Conservation (phyloP, 2,329 filamentous ascomycete genomes). For the Geoglossum cookeanum region DNA sequence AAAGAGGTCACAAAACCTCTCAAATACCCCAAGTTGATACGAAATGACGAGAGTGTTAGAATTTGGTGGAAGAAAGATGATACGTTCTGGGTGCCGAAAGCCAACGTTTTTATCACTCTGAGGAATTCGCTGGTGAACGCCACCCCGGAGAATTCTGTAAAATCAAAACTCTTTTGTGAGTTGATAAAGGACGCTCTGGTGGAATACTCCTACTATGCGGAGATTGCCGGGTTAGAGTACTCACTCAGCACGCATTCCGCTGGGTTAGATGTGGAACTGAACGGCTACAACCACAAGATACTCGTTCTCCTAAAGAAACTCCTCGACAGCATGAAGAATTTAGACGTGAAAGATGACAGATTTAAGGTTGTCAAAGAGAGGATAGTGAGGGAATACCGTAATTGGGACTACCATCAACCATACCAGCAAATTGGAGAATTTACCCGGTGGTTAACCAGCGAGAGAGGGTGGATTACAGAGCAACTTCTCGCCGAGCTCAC, state of each 20-base stretch:
- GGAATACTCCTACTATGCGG: conserved; percentile 91
- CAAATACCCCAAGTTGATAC: conserved; percentile 58
- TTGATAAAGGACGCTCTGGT: conserved; percentile 75
- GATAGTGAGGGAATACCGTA: conserved; percentile 55
- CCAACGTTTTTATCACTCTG: conserved; percentile 64
- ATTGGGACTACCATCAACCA: conserved; percentile 74
- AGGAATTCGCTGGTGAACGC: conserved; percentile 62
- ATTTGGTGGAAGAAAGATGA: conserved; percentile 99
- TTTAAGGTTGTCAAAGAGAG: conserved; percentile 87
- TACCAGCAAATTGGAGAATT: conserved; percentile 78
- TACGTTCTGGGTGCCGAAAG: conserved; percentile 94
- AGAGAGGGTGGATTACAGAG: conserved; percentile 60
- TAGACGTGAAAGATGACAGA: conserved; percentile 68
- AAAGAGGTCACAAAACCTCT: conserved; percentile 65
- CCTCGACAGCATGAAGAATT: conserved; percentile 60
- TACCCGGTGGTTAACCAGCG: conserved; percentile 58
- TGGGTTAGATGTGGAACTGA: conserved; percentile 60
- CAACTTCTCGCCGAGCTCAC: conserved; percentile 62
- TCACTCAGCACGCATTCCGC: conserved; percentile 51
- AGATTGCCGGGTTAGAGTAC: conserved; percentile 77
- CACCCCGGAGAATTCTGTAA: conserved; percentile 59
- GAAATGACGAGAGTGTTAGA: conserved; percentile 61
- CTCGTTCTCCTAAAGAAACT: conserved; percentile 80
- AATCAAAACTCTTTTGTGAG: conserved; percentile 63
- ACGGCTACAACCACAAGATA: conserved; percentile 94